Base-by-base conservation (phyloP, 805 yeast species). In the Myxozyma kluyveri region DNA sequence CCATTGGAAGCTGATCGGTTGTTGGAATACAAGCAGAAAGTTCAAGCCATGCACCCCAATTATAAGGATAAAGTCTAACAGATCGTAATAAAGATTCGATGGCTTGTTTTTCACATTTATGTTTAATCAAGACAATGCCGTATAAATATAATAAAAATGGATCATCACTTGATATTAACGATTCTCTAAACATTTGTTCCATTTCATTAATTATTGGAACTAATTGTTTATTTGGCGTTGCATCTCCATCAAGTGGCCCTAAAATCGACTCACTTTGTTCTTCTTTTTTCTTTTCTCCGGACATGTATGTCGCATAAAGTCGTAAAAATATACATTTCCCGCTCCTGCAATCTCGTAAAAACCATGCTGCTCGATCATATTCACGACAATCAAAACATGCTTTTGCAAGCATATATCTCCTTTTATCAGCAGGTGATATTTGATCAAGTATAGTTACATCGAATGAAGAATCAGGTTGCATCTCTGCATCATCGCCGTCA, bases 1-100 rank as follows among this genome's bases (percentile, higher is more conserved):
- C 45, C 24, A 18, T 38, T 3, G 59, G 55, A 9, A 47, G 49
- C 33, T 45, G 39, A 19, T 48, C 60, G 33, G 46, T 85, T 86
- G 54, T 83, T 85, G 49, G 81, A 78, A 68, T 26, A 88, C 69
- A 47, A 87, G 80, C 3, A 80, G 72, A 10, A 81, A 93, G 72
- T 64, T 91, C 97, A 51, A 77, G 75, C 97, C 97, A 93, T 52
- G 93, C 85, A 49, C 90, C 79, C 99, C 99, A 93, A 67, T 91
- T 91, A 67, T 76, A 86, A 0, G 97, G 96, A 61, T 83, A 88
- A 26, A 75, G 45, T 22, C 76, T 71, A 12, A 91, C 64, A 0
- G 96, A 84, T 42, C 74, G 75, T 27, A 81, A 72, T 29, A 90
- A 75, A 41, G 72, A 72, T 22, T 76, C 72, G 51, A 83, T 81